Conservation (phyloP, 192 early-diverging fungal species). For the Dissophora globulifera region DNA sequence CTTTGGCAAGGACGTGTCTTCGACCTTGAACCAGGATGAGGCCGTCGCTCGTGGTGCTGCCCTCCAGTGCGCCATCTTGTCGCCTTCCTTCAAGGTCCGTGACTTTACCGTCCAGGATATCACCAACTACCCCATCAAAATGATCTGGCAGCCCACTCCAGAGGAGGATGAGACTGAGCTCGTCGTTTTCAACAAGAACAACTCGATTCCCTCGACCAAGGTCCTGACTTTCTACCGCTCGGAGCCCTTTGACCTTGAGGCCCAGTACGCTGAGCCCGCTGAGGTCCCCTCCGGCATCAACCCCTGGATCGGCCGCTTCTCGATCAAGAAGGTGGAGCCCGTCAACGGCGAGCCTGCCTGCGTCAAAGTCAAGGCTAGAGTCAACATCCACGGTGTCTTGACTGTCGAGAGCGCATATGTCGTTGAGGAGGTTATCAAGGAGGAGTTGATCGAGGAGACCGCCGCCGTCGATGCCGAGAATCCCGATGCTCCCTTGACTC, state of each 20-base stretch:
- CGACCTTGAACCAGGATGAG: constrained; percentile 98
- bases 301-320: constrained; percentile 87
- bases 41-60: constrained; percentile 96
- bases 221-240: constrained; percentile 92
- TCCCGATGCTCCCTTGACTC: constrained; percentile 61
- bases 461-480: constrained; percentile 24
- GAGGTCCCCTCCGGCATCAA: constrained; percentile 81
- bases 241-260: constrained; percentile 87
- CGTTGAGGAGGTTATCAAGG: constrained; percentile 90
- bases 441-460: constrained; percentile 72
- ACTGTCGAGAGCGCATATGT: constrained; percentile 87
- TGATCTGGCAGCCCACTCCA: constrained; percentile 85
- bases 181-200: constrained; percentile 89
- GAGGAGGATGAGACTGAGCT: constrained; percentile 85
- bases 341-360: constrained; percentile 76
- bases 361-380: constrained; percentile 92
- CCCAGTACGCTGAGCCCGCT: constrained; percentile 78
- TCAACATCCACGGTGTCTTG: constrained; percentile 88
- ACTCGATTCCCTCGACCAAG: constrained; percentile 92
- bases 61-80: constrained; percentile 96
- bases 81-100: constrained; percentile 97
- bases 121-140: constrained; percentile 89
- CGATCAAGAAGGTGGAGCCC: constrained; percentile 85
- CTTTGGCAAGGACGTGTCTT: constrained; percentile 91
- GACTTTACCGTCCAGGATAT: constrained; percentile 95